Percentiles rank a stretch among this genome's conserved stretches.
These are phyloP conservation scores for Aspergillus piperis DNA, from an alignment of 2,329 filamentous ascomycete species.

Conservation along the genomic window DNA sequence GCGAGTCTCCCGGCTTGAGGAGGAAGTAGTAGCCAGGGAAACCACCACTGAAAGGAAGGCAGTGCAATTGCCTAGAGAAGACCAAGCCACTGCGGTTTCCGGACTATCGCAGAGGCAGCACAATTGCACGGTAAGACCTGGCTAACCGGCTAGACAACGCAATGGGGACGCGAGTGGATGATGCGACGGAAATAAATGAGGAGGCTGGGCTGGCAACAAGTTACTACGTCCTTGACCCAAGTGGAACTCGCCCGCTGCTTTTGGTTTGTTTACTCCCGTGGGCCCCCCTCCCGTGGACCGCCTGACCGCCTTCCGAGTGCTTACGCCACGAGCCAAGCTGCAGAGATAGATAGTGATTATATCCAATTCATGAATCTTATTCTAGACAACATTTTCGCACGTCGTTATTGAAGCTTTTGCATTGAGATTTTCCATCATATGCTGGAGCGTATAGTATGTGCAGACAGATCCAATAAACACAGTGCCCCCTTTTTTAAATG, in stretches of 20 bases:
- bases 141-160: background rate
- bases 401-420: background rate
- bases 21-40: conserved; percentile 8
- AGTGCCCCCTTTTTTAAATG: background rate
- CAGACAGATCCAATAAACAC: conserved; percentile 3
- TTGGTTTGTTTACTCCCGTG: conserved; percentile 22
- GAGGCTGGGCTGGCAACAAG: conserved; percentile 22
- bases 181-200: conserved; percentile 20
- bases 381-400: too few relatives aligned
- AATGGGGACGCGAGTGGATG: background rate
- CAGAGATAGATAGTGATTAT: too few relatives aligned
- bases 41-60: background rate
- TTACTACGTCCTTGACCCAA: conserved; percentile 7
- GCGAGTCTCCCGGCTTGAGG: conserved; percentile 7
- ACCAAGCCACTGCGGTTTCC: background rate
- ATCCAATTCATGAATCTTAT: background rate
- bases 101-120: background rate
- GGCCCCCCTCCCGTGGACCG: conserved; percentile 11
- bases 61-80: background rate
- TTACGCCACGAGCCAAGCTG: background rate
- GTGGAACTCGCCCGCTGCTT: conserved; percentile 1
- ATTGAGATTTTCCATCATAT: background rate
- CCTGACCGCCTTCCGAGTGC: conserved; percentile 15
- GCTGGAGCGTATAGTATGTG: background rate
- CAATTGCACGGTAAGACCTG: background rate